Evolutionary conservation across 768 basidiomycete species (phyloP).

Genomic region (Tulasnella sp.): DNA sequence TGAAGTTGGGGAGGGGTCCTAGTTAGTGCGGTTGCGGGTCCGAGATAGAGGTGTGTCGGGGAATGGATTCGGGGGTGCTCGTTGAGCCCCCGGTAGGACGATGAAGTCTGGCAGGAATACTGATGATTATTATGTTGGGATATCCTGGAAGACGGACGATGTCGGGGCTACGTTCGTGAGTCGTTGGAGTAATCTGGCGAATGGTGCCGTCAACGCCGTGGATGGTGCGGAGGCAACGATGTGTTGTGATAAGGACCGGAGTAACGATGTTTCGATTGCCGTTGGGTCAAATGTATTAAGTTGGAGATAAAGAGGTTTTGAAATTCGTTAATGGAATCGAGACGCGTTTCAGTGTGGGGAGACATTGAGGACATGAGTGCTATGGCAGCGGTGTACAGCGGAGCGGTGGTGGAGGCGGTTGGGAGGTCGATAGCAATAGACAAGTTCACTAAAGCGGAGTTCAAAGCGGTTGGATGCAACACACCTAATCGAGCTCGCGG

Average conservation of each 20-base stretch:
- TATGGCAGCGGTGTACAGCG: slow-evolving; percentile 26
- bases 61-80: slow-evolving; percentile 7
- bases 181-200: neutral
- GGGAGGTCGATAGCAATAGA: neutral
- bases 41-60: neutral
- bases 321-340: neutral
- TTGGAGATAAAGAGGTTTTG: neutral
- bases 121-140: neutral
- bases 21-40: neutral
- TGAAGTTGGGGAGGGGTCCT: neutral
- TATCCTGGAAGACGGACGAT: neutral
- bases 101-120: neutral
- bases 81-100: neutral
- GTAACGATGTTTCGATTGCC: neutral
- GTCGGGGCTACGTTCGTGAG: slow-evolving; percentile 12
- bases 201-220: slow-evolving; percentile 7
- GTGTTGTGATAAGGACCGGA: slow-evolving; percentile 17
- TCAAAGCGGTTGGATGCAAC: slow-evolving; percentile 1
- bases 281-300: neutral
- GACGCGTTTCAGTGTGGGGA: neutral
- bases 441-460: neutral
- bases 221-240: slow-evolving; percentile 20
- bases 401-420: slow-evolving; percentile 20
- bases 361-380: slow-evolving; percentile 16
- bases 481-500: neutral